Conservation (phyloP, 495 filamentous ascomycete species). For the Oidiodendron maius region DNA sequence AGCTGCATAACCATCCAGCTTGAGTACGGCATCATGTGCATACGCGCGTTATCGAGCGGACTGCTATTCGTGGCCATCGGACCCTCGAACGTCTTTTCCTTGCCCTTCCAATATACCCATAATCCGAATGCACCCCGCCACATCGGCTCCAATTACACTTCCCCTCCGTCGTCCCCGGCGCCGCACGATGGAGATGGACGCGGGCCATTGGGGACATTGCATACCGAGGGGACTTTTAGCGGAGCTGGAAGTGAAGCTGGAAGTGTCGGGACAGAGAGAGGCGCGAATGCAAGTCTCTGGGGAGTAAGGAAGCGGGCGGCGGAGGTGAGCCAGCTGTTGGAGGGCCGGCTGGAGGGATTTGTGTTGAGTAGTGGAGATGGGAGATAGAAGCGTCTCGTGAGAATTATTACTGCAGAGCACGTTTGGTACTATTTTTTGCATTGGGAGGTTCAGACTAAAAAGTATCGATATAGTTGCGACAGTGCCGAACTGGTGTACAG, state of each 20-base stretch:
- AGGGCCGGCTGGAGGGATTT: constrained; percentile 19
- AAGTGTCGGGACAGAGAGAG: constrained; percentile 11
- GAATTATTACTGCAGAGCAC: no score
- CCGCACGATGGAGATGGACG: constrained; percentile 1
- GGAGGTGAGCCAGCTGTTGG: constrained; percentile 20
- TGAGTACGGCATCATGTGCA: constrained; percentile 36
- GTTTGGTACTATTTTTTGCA: no score
- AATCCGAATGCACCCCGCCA: not conserved
- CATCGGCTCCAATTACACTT: not conserved
- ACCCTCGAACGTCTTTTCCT: constrained; percentile 16
- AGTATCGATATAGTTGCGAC: no score
- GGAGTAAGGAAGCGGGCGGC: constrained; percentile 18
- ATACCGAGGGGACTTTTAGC: constrained; percentile 3
- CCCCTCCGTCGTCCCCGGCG: constrained; percentile 12
- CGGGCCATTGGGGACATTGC: not conserved
- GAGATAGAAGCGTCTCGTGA: not conserved
- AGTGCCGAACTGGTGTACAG: no score
- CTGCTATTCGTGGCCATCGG: constrained; percentile 49
- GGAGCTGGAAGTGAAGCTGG: constrained; percentile 14
- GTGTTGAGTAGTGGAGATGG: constrained; percentile 12
- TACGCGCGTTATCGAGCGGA: constrained; percentile 40
- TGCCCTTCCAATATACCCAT: not conserved
- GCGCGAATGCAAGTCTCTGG: constrained; percentile 11
- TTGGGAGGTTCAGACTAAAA: no score
- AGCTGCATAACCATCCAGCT: constrained; percentile 42